Evolutionary conservation across 1,284 basidiomycete species (phyloP).

Genomic region (Rhodotorula sp.): DNA sequence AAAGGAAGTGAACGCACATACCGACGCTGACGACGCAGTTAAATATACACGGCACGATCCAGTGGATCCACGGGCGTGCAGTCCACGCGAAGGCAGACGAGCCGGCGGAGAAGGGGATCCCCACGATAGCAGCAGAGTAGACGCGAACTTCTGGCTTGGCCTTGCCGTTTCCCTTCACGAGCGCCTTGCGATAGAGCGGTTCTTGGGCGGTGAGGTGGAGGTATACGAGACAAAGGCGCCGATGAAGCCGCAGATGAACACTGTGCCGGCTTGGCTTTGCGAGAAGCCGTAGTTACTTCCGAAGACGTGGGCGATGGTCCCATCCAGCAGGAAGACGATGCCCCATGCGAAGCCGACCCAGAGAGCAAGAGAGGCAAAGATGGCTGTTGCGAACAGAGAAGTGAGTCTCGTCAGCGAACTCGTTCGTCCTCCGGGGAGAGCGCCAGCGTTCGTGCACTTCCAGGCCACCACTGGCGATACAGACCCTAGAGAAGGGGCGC

Average conservation of each 20-base stretch:
- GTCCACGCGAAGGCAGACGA: constrained; percentile 49
- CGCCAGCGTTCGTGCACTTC: too few relatives aligned
- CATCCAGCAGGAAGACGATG: constrained; percentile 40
- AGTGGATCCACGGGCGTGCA: constrained; percentile 38
- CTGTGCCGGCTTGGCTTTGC: constrained; percentile 31
- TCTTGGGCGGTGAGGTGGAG: constrained; percentile 53
- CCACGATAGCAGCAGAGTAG: constrained; percentile 50
- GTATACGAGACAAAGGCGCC: constrained; percentile 68
- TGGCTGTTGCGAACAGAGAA: constrained; percentile 49
- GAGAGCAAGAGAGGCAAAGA: constrained; percentile 49
- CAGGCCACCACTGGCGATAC: too few relatives aligned
- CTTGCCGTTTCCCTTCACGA: constrained; percentile 45
- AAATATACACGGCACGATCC: constrained; percentile 40
- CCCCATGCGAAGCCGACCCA: constrained; percentile 10
- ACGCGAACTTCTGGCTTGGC: constrained; percentile 53
- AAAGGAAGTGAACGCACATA: constrained; percentile 15
- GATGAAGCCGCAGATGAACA: constrained; percentile 49
- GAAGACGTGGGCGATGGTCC: constrained; percentile 39
- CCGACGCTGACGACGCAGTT: constrained; percentile 31
- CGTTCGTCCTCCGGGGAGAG: not conserved
- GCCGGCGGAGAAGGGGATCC: constrained; percentile 46
- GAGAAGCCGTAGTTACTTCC: constrained; percentile 26
- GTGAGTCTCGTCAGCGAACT: constrained; percentile 25
- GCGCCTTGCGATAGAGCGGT: constrained; percentile 36
- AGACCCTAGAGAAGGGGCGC: constrained; percentile 38